Conservation (phyloP, 768 basidiomycete species). For the Mycena sanguinolenta region DNA sequence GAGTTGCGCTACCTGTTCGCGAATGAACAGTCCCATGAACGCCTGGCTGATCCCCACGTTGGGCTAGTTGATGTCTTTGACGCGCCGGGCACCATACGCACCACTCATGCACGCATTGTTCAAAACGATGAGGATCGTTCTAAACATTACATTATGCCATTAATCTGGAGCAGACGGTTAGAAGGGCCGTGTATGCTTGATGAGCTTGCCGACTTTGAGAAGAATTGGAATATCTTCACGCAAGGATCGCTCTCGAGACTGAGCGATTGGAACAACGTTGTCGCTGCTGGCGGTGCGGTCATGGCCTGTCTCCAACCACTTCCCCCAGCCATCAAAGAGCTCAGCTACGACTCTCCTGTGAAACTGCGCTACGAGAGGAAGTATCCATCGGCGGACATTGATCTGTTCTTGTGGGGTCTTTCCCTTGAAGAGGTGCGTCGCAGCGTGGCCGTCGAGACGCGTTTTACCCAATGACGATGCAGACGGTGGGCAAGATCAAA, state of each 20-base stretch:
- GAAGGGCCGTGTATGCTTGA: slow-evolving; percentile 64
- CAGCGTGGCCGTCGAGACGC: not conserved
- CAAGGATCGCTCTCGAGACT: slow-evolving; percentile 72
- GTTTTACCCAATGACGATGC: not conserved
- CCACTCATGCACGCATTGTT: slow-evolving; percentile 63
- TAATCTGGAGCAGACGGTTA: slow-evolving; percentile 59
- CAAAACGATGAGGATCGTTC: slow-evolving; percentile 53
- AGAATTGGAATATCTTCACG: slow-evolving; percentile 72
- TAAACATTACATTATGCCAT: slow-evolving; percentile 60
- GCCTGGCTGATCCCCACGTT: slow-evolving; percentile 61
- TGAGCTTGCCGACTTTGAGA: slow-evolving; percentile 67
- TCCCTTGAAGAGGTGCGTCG: slow-evolving; percentile 61
- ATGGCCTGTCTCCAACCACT: slow-evolving; percentile 68
- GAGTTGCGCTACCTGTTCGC: slow-evolving; percentile 68
- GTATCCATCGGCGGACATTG: slow-evolving; percentile 73
- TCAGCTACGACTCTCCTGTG: too few species aligned
- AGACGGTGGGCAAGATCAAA: slow-evolving; percentile 71
- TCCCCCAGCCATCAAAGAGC: slow-evolving; percentile 57
- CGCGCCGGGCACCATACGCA: slow-evolving; percentile 60
- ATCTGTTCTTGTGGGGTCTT: slow-evolving; percentile 73
- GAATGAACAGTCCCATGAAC: slow-evolving; percentile 58
- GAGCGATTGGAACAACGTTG: slow-evolving; percentile 76
- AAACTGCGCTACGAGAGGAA: slow-evolving; percentile 70
- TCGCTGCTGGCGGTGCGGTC: slow-evolving; percentile 72
- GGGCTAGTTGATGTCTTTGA: slow-evolving; percentile 73